phyloP scores from a whole-genome alignment of 192 early-diverging fungal species.

The Pilaira anomala region DNA sequence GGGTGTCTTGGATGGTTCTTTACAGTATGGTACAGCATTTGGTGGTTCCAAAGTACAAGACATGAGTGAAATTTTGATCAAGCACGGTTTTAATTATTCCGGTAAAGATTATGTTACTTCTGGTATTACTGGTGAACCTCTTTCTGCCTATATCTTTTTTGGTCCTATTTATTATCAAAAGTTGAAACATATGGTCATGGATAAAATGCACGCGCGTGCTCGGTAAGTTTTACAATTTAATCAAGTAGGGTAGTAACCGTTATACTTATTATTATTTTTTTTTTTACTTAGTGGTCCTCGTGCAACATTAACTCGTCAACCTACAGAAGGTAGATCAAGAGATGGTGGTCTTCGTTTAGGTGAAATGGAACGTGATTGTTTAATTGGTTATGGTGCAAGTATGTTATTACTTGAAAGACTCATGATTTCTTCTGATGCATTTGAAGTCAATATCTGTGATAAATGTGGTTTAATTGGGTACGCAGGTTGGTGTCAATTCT shows the following conservation, averaged over 20 bases:
- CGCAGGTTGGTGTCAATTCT: constrained; percentile 89
- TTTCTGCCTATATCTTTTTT: constrained; percentile 95
- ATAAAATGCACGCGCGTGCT: constrained; percentile 97
- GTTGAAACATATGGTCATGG: constrained; percentile 98
- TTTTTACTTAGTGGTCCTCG: constrained; percentile 70
- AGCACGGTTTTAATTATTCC: constrained; percentile 92
- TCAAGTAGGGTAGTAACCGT: neutral
- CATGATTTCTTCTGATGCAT: constrained; percentile 89
- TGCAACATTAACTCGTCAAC: constrained; percentile 88
- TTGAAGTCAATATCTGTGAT: constrained; percentile 89
- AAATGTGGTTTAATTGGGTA: constrained; percentile 90
- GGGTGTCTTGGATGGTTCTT: constrained; percentile 83
- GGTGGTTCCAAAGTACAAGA: constrained; percentile 94
- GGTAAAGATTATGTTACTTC: constrained; percentile 97
- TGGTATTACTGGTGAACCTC: constrained; percentile 84
- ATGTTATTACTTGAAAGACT: constrained; percentile 92
- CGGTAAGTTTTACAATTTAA: constrained; percentile 35
- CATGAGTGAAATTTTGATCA: constrained; percentile 89
- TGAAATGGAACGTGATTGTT: constrained; percentile 98
- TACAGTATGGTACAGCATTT: constrained; percentile 97
- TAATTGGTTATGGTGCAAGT: constrained; percentile 95
- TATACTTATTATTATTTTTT: neutral
- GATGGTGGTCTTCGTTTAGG: constrained; percentile 97
- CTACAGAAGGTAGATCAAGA: constrained; percentile 94
- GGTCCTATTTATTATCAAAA: constrained; percentile 97